phyloP scores from a whole-genome alignment of 2,329 filamentous ascomycete species.

The Botryotinia globosa region DNA sequence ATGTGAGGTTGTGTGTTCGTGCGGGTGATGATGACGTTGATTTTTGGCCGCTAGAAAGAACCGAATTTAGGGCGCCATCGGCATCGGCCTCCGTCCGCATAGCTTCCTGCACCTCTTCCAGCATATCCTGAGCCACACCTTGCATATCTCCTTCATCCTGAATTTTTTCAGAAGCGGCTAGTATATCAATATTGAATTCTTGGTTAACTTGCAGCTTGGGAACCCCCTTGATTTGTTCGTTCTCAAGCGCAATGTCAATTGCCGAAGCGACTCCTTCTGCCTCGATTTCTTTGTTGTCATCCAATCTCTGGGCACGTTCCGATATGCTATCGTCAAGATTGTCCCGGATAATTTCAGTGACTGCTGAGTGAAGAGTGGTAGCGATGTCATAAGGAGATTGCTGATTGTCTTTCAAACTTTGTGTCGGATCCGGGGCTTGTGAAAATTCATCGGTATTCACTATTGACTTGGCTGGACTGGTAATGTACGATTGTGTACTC shows the following conservation, averaged over 20 bases:
- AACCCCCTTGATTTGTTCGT: not conserved
- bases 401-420: not conserved
- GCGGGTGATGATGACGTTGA: slow-evolving; percentile 11
- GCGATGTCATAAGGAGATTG: no score
- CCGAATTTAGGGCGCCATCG: slow-evolving; percentile 1
- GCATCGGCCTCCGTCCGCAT: not conserved
- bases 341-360: not conserved
- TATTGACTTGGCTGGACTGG: not conserved
- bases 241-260: no score
- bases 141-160: not conserved
- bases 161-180: not conserved
- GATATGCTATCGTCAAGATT: not conserved
- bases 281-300: not conserved
- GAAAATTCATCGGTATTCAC: not conserved
- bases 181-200: not conserved
- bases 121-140: not conserved
- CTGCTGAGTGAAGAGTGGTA: not conserved
- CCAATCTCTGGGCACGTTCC: not conserved
- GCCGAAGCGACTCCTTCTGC: not conserved
- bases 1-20: slow-evolving; percentile 6
- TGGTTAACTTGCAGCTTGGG: not conserved
- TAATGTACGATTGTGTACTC: slow-evolving; percentile 18
- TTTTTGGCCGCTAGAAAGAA: slow-evolving; percentile 3
- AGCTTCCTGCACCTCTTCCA: not conserved
- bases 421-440: not conserved